Evolutionary conservation across 1,284 basidiomycete genomes (phyloP).

Genomic region (Pseudomicrostroma phylloplanum): DNA sequence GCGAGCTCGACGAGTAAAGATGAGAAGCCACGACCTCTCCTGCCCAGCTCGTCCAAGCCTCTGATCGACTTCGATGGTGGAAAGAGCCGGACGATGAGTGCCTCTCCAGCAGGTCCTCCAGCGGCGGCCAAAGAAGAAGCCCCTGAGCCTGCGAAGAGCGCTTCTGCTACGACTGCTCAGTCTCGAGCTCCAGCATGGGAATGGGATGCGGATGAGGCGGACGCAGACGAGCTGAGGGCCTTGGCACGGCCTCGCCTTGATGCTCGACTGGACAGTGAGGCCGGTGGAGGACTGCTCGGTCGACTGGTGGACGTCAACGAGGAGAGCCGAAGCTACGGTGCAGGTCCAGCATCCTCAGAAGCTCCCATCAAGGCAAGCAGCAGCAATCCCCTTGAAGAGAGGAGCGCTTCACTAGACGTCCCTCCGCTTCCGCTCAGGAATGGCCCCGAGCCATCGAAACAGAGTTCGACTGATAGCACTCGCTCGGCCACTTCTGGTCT

Average conservation of each 20-base stretch:
- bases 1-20: too few relatives aligned
- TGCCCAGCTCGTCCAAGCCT: not conserved
- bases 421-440: not conserved
- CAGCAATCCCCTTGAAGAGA: not conserved
- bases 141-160: too few relatives aligned
- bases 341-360: not conserved
- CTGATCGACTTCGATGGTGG: not conserved
- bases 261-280: not conserved
- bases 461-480: not conserved
- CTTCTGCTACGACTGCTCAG: not conserved
- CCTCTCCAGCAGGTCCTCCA: too few relatives aligned
- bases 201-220: conserved; percentile 1
- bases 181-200: conserved; percentile 2
- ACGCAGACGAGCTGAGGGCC: not conserved
- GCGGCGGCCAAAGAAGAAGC: too few relatives aligned
- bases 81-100: too few relatives aligned
- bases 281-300: not conserved
- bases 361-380: not conserved
- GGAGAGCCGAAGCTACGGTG: not conserved
- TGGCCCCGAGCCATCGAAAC: not conserved
- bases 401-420: not conserved
- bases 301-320: not conserved
- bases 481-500: not conserved
- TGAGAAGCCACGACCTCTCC: too few relatives aligned
- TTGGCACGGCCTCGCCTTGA: not conserved